Conservation (phyloP, 139 green algal genomes). For the Nannochloris sp. region DNA sequence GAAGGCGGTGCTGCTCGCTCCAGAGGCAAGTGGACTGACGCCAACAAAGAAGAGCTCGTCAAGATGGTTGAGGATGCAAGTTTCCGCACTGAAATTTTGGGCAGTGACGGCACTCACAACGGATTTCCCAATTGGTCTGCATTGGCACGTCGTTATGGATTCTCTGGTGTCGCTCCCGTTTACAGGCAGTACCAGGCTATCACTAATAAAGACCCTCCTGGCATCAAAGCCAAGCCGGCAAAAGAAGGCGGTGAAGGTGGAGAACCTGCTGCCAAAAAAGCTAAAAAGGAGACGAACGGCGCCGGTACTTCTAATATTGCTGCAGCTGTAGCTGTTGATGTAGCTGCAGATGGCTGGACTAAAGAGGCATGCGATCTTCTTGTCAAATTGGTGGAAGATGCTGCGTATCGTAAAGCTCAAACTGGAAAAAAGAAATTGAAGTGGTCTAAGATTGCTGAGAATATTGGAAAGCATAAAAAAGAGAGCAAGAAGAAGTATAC, state of each 20-base stretch:
- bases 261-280: conserved; percentile 8
- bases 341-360: conserved; percentile 1
- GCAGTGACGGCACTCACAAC: conserved; percentile 9
- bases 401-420: conserved; percentile 17
- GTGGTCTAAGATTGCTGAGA: conserved; percentile 14
- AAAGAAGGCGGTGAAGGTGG: not conserved
- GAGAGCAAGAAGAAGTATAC: conserved; percentile 18
- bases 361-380: conserved; percentile 10
- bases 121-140: conserved; percentile 7
- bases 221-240: not conserved
- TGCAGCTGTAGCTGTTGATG: not conserved
- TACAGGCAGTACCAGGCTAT: not conserved
- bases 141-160: conserved; percentile 17
- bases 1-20: not conserved
- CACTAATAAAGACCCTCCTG: not conserved
- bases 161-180: not conserved
- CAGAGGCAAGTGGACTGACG: conserved; percentile 8
- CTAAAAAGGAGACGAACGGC: not conserved
- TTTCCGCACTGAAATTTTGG: conserved; percentile 15
- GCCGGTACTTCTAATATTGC: not conserved
- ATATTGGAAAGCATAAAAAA: conserved; percentile 10
- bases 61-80: conserved; percentile 16
- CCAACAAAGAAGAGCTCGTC: conserved; percentile 13
- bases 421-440: conserved; percentile 21
- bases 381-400: conserved; percentile 20